Conservation (phyloP, 106 monocot genomes). For the Allium sativum region DNA sequence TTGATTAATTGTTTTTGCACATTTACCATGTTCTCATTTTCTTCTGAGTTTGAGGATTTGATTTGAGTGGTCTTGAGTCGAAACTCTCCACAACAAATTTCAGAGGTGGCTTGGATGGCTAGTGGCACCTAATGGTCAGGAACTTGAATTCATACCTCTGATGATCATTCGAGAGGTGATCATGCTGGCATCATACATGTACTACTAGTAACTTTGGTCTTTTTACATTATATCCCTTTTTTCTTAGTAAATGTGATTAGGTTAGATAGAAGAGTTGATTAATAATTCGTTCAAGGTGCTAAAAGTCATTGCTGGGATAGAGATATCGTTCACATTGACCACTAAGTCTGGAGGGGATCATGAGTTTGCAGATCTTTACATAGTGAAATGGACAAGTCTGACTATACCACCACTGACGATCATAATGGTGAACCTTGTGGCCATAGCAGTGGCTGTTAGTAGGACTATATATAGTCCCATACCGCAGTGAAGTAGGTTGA, state of each 20-base stretch:
- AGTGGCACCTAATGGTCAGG: conserved; percentile 95
- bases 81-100: too few relatives aligned
- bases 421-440: conserved; percentile 90
- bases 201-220: neutral
- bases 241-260: too few relatives aligned
- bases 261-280: too few relatives aligned
- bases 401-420: conserved; percentile 93
- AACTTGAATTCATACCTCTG: conserved; percentile 43
- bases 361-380: conserved; percentile 63
- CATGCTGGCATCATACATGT: conserved; percentile 98
- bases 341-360: conserved; percentile 49
- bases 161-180: conserved; percentile 69
- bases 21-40: too few relatives aligned
- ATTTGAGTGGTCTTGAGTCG: too few relatives aligned
- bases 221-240: too few relatives aligned
- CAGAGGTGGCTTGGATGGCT: conserved; percentile 83
- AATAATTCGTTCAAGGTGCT: conserved; percentile 9
- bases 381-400: conserved; percentile 77
- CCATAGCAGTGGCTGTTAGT: conserved; percentile 56
- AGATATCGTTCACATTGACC: conserved; percentile 89
- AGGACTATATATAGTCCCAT: conserved; percentile 75
- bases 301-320: conserved; percentile 69
- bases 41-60: too few relatives aligned
- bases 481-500: conserved; percentile 80
- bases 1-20: too few relatives aligned